phyloP scores from a whole-genome alignment of 2,329 filamentous ascomycete genomes.

The Mycosphaerella sp. region DNA sequence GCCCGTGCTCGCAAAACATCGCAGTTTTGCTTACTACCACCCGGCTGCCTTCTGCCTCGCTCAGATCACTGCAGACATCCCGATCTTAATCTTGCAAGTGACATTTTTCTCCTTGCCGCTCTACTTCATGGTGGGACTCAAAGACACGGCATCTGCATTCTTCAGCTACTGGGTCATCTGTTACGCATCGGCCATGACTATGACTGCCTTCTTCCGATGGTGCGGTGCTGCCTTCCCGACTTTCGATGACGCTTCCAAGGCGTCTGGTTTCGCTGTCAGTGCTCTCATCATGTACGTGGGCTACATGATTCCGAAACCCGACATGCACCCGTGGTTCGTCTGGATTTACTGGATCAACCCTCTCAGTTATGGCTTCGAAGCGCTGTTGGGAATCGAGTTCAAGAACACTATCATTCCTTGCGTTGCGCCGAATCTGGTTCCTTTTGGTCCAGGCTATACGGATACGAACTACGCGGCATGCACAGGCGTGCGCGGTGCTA shows the following conservation, averaged over 20 bases:
- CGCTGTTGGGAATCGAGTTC: constrained; percentile 61
- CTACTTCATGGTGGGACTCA: constrained; percentile 59
- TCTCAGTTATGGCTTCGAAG: constrained; percentile 39
- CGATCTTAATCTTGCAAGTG: constrained; percentile 54
- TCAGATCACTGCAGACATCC: constrained; percentile 46
- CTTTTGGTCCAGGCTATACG: constrained; percentile 36
- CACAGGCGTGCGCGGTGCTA: constrained; percentile 50
- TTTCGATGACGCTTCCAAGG: constrained; percentile 30
- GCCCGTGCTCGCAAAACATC: constrained; percentile 43
- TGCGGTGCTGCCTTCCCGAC: constrained; percentile 33
- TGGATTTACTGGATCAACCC: constrained; percentile 51
- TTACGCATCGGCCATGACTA: constrained; percentile 42
- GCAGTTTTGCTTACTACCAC: constrained; percentile 37
- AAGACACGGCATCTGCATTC: constrained; percentile 47
- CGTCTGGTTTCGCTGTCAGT: constrained; percentile 29
- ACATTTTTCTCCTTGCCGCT: constrained; percentile 52
- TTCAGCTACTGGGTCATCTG: constrained; percentile 56
- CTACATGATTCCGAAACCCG: constrained; percentile 30
- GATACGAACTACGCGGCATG: constrained; percentile 33
- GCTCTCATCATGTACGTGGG: constrained; percentile 32
- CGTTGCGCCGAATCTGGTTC: constrained; percentile 39
- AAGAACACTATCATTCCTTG: constrained; percentile 53
- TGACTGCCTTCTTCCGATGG: constrained; percentile 43
- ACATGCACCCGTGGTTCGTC: constrained; percentile 47
- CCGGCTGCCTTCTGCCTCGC: constrained; percentile 47